Evolutionary conservation across 495 filamentous ascomycete genomes (phyloP).

Genomic region (Aspergillus ostianus): DNA sequence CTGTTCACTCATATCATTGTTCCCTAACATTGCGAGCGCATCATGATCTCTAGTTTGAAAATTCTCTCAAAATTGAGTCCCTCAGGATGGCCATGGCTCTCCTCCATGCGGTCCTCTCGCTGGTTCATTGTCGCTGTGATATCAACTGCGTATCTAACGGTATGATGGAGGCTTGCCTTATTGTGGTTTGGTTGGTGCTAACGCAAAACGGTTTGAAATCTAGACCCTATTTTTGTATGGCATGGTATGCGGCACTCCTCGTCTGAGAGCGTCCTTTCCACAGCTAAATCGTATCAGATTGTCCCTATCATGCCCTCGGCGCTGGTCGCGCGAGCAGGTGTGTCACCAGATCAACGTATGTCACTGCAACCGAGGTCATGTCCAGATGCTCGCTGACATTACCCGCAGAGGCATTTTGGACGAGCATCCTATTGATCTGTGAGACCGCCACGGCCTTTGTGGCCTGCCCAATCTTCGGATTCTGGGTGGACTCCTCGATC

Average conservation of each 20-base stretch:
- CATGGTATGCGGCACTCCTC: conserved; percentile 13
- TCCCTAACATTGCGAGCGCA: background rate
- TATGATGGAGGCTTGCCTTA: background rate
- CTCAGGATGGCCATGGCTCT: conserved; percentile 13
- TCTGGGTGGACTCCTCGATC: conserved; percentile 15
- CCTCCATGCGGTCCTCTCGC: conserved; percentile 19
- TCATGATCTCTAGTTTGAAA: background rate
- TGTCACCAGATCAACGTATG: conserved; percentile 22
- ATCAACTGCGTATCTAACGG: conserved; percentile 17
- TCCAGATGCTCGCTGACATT: background rate
- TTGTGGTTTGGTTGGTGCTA: background rate
- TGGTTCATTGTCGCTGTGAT: conserved; percentile 18
- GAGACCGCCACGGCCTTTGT: conserved; percentile 19
- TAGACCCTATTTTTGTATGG: conserved; percentile 23
- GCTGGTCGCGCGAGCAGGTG: conserved; percentile 20
- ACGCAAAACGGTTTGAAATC: background rate
- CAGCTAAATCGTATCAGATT: conserved; percentile 15
- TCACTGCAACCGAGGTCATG: background rate
- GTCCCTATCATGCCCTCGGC: conserved; percentile 24
- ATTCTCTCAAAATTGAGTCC: background rate
- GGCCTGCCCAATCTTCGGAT: conserved; percentile 19
- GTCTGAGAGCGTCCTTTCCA: background rate
- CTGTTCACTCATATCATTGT: background rate
- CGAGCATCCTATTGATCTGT: conserved; percentile 19
- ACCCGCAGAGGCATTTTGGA: conserved; percentile 23